Evolutionary conservation across 305 asterid species (phyloP), one percentile per base, ranked within the genome.

Genomic region (Fraxinus dipetala): DNA sequence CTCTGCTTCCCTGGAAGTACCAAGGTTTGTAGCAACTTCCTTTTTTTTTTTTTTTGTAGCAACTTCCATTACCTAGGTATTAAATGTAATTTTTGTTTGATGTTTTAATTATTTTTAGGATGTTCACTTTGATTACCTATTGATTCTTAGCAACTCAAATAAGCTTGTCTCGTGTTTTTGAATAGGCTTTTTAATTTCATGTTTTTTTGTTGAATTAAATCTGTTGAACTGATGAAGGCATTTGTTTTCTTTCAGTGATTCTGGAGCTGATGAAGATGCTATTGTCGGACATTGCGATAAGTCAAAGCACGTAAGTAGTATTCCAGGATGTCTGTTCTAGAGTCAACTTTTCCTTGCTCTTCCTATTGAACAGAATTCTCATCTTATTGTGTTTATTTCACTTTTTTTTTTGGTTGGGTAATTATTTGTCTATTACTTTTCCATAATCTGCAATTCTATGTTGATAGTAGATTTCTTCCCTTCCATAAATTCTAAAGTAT

Each of bases 291-390:
- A 87, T 76, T 76, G 78, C 82, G 90, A 90, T 79, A 86, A 78
- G 81, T 85, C 91, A 85, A 89, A 93, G 84, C 93, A 92, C 81
- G 99, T 94, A 93, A 48, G 98, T 92, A 34, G 75, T 72, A 31
- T 77, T 79, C 76, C 63, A 24, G 74, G 77, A 61, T 22, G 79
- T 81, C 51, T 79, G 69, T 87, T 76, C 78, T 81, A 43, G 82
- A n/a, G 43, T 36, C 67, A 77, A 70, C 75, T 45, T 31, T 84
- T 85, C 65, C 43, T 82, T 81, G 79, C 82, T 63, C 74, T 80
- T 54, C 65, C 36, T 81, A 76, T 67, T 80, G 43, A 80, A 81
- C 54, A 36, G 48, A 80, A 51, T 69, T 69, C 54, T 79, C 40
- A 70, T 80, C n/a, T 9, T 80, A 24, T 13, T 78, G 36, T 59